phyloP scores from a whole-genome alignment of 2,329 filamentous ascomycete genomes.

The Ophiostoma australiae region DNA sequence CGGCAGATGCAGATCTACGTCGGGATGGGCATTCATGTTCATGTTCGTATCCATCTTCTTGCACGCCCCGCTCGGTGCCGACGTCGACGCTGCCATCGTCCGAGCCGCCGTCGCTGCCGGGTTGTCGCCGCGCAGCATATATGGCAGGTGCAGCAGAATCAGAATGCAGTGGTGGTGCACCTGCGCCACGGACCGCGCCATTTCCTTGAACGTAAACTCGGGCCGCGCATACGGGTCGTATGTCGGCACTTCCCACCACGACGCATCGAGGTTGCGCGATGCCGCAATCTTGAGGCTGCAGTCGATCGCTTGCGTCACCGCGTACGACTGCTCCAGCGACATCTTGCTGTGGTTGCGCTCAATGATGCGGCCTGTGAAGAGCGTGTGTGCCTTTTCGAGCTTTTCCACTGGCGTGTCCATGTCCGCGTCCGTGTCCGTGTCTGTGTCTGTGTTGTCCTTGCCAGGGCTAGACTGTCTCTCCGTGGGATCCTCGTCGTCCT shows the following conservation, averaged over 20 bases:
- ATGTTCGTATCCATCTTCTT: not conserved
- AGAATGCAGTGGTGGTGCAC: constrained; percentile 49
- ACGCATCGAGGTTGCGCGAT: constrained; percentile 37
- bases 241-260: constrained; percentile 46
- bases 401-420: constrained; percentile 39
- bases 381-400: constrained; percentile 43
- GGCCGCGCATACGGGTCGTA: constrained; percentile 28
- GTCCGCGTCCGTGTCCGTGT: constrained; percentile 15
- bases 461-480: not conserved
- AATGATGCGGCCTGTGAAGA: constrained; percentile 43
- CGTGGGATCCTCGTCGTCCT: constrained; percentile 32
- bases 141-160: constrained; percentile 51
- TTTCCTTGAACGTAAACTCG: constrained; percentile 32
- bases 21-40: not conserved
- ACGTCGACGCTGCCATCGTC: not conserved
- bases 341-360: constrained; percentile 46
- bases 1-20: not conserved
- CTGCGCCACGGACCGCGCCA: constrained; percentile 42
- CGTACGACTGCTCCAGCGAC: constrained; percentile 37
- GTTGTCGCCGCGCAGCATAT: constrained; percentile 39
- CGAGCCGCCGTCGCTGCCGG: constrained; percentile 26
- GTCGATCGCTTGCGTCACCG: constrained; percentile 42
- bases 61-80: not conserved
- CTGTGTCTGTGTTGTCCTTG: not conserved
- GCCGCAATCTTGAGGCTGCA: constrained; percentile 43